Base-by-base conservation (phyloP, 768 basidiomycete genomes). In the Tricholoma saponaceum region DNA sequence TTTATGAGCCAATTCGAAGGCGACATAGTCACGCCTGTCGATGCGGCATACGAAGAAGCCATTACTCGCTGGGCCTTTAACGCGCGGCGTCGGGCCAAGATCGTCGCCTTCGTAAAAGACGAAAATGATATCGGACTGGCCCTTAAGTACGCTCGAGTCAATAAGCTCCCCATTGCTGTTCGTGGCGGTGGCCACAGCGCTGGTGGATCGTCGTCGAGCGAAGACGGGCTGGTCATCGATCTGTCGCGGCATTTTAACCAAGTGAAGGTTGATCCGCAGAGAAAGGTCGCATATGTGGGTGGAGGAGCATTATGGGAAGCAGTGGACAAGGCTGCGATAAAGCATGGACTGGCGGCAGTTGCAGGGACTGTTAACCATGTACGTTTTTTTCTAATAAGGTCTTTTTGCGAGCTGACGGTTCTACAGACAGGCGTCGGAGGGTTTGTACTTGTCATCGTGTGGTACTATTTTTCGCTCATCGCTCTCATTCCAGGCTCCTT, bases 361-460 rank as follows among this genome's bases (percentile, higher is more conserved):
- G 52, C 37, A n/a, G 52, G 52, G 25, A 43, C 52, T 0, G 52
- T 43, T 6, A 54, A 54, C 18, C 37, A 54, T 41, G 52, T 54
- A 1, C 13, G 46, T 62, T 39, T 79, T 41, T 25, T 67, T 10
- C 46, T 8, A 18, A 44, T 22, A 57, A 16, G 30, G 37, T 25
- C 39, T 55, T 58, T 16, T 16, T 26, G 10, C 13, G 9, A 25
- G 14, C n/a, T 25, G 5, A 22, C 23, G 33, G 39, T 18, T 41
- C 51, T 10, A 35, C 14, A 80, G 80, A 82, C 80, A 47, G 80
- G 81, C 39, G 78, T 82, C 13, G 76, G 78, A 61, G 81, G 81
- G 80, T 82, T 52, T 18, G 76, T 58, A 9, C 3, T 9, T 35
- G 43, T 60, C 52, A 56, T 51, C 9, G 64, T 66, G 62, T 68